phyloP scores from a whole-genome alignment of 768 basidiomycete species.

The Udeniomyces megalosporus region DNA sequence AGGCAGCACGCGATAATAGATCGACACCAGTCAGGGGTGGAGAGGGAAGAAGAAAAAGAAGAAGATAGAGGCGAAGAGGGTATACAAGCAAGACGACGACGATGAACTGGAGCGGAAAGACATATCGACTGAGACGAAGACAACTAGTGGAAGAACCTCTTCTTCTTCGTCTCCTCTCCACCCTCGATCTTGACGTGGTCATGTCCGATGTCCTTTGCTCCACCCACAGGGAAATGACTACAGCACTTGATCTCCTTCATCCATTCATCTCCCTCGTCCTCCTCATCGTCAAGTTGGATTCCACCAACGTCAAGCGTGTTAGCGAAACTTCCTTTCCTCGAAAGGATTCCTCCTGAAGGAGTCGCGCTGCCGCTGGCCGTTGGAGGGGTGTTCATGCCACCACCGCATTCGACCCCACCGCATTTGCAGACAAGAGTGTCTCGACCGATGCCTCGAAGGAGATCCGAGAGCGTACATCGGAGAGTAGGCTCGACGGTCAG shows the following conservation, averaged over 20 bases:
- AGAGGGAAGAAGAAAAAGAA: neutral
- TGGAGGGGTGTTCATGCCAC: conserved; percentile 24
- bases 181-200: conserved; percentile 54
- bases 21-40: neutral
- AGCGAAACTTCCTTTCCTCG: too few species aligned
- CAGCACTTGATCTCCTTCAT: conserved; percentile 45
- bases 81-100: neutral
- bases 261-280: conserved; percentile 75
- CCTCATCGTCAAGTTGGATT: conserved; percentile 39
- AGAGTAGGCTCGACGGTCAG: conserved; percentile 72
- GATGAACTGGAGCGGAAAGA: neutral
- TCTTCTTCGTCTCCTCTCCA: conserved; percentile 51
- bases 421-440: conserved; percentile 69
- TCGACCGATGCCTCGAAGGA: conserved; percentile 66
- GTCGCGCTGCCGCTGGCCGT: conserved; percentile 8
- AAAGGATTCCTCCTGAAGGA: conserved; percentile 43
- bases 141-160: conserved; percentile 50
- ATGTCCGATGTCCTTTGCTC: conserved; percentile 38
- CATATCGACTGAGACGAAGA: neutral
- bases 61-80: neutral
- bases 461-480: conserved; percentile 80
- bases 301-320: too few species aligned
- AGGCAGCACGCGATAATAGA: too few species aligned
- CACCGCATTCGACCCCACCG: conserved; percentile 34
- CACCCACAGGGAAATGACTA: conserved; percentile 25